These are phyloP conservation scores for Neophaeococcomyces aloes DNA, from an alignment of 2,329 filamentous ascomycete genomes.

Conservation along the genomic window DNA sequence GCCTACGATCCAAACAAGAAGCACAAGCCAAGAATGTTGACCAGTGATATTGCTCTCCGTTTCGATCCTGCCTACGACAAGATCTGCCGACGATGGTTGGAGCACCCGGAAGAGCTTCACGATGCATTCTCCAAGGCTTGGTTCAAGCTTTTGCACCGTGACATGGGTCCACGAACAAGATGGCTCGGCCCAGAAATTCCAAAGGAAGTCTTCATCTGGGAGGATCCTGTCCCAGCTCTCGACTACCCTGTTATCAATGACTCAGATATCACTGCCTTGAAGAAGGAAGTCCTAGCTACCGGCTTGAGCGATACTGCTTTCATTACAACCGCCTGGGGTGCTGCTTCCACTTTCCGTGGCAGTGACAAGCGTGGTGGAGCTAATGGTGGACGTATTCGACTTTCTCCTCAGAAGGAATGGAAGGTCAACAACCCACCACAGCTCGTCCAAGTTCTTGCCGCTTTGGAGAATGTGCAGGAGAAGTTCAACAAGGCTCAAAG, in stretches of 20 bases:
- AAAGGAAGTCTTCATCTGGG: slow-evolving; percentile 59
- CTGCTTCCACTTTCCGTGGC: slow-evolving; percentile 61
- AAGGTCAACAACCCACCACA: slow-evolving; percentile 61
- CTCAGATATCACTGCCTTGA: slow-evolving; percentile 54
- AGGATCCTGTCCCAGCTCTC: slow-evolving; percentile 57
- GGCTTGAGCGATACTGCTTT: slow-evolving; percentile 52
- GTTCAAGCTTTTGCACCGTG: slow-evolving; percentile 77
- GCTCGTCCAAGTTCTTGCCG: slow-evolving; percentile 50
- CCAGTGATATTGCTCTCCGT: slow-evolving; percentile 61
- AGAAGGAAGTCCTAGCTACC: slow-evolving; percentile 56
- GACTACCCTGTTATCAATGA: slow-evolving; percentile 50
- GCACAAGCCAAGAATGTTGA: slow-evolving; percentile 66
- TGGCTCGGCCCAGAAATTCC: slow-evolving; percentile 68
- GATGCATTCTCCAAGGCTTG: slow-evolving; percentile 63
- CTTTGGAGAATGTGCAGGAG: slow-evolving; percentile 55
- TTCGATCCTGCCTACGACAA: slow-evolving; percentile 64
- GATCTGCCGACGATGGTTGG: slow-evolving; percentile 60
- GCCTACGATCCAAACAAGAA: slow-evolving; percentile 60
- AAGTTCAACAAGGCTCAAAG: slow-evolving; percentile 48
- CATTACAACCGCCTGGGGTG: slow-evolving; percentile 57
- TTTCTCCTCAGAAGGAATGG: slow-evolving; percentile 63
- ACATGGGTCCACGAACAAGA: slow-evolving; percentile 60
- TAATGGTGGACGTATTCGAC: slow-evolving; percentile 67
- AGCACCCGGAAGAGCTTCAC: slow-evolving; percentile 56
- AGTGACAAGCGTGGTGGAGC: slow-evolving; percentile 74